Percentiles rank a stretch among this genome's conserved stretches.
These are phyloP conservation scores for Gnomoniopsis sp. DNA, from an alignment of 2,329 filamentous ascomycete species.

Conservation along the genomic window DNA sequence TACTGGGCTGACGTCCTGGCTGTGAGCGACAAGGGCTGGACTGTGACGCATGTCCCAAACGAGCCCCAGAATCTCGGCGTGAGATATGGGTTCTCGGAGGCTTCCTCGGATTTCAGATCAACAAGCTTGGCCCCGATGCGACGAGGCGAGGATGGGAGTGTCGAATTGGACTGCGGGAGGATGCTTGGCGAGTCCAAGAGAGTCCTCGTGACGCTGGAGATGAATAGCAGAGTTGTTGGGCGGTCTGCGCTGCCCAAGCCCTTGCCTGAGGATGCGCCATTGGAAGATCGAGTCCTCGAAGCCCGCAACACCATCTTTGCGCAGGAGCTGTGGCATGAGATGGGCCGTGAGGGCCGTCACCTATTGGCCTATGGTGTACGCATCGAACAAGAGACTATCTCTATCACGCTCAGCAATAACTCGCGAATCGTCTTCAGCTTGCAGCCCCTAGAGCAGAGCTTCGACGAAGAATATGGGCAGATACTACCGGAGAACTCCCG, in stretches of 20 bases:
- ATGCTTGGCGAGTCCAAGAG: slow-evolving; percentile 51
- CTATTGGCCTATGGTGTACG: slow-evolving; percentile 69
- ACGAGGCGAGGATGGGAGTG: slow-evolving; percentile 68
- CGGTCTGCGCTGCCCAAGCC: slow-evolving; percentile 49
- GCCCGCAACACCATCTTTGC: slow-evolving; percentile 77
- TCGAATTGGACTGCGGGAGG: slow-evolving; percentile 66
- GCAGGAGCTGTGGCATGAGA: slow-evolving; percentile 86
- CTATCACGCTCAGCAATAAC: slow-evolving; percentile 49
- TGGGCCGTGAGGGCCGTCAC: slow-evolving; percentile 75
- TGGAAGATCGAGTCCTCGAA: slow-evolving; percentile 68
- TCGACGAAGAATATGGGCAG: slow-evolving; percentile 27
- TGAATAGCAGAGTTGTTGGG: slow-evolving; percentile 56
- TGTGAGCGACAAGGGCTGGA: slow-evolving; percentile 83
- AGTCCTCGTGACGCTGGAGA: slow-evolving; percentile 65
- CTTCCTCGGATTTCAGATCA: slow-evolving; percentile 53
- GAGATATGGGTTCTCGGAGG: slow-evolving; percentile 82
- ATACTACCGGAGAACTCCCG: slow-evolving; percentile 40
- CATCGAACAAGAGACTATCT: slow-evolving; percentile 55
- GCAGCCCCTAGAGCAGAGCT: slow-evolving; percentile 53
- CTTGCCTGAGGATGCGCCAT: slow-evolving; percentile 52
- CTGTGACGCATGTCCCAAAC: slow-evolving; percentile 71
- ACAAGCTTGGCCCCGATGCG: slow-evolving; percentile 79
- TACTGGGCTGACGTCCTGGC: slow-evolving; percentile 88
- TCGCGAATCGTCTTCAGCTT: slow-evolving; percentile 67
- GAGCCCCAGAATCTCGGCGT: slow-evolving; percentile 76